Base-by-base conservation (phyloP, 768 basidiomycete genomes). In the Russula dissimulans region DNA sequence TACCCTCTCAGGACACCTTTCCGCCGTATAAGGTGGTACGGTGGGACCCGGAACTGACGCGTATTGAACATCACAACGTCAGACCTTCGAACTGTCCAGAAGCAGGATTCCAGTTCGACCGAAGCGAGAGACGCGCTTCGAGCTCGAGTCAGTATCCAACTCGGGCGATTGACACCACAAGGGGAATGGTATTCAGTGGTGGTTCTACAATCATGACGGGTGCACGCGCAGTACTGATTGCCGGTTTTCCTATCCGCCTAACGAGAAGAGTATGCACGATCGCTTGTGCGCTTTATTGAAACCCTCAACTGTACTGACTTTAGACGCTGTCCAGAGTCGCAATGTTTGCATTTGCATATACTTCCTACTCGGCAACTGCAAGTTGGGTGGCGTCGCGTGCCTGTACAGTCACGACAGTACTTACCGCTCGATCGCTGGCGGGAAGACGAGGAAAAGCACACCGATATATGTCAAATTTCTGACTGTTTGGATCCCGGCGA, bases 121-220 rank as follows among this genome's bases (percentile, higher is more conserved):
- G 61, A 67, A 17, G 69, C 64, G 0, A 46, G 62, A 42, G 41
- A 51, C 1, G 69, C 69, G 22, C 65, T 74, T 11, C 54, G 39
- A 77, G 32, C 68, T 75, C 48, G 76, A 73, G 8, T 75, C 75
- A 1, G 71, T 75, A 9, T 81, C 79, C 0, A 82, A 83, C 67
- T 79, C 79, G 11, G 81, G 79, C 53, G 82, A 84, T 63, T 81
- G 74, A 59, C 70, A 72, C 42, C 81, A 82, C 59, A 66, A 66
- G 1, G 82, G 81, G 4, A 83, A 81, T 49, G 76, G 76, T 3
- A 72, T 76, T 3, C 77, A 81, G 0, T 85, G 83, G 67, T 73
- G 77, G 47, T 81, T 79, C 66, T 82, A 84, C 67, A 84, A 85
- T 57, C 81, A 78, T 60, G 71, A 74, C 17, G 79, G 79, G 0